A percentile compares a stretch with the other conserved stretches of the same genome.
phyloP scores from a whole-genome alignment of 306 rosid species.

The Quercus engelmannii region DNA sequence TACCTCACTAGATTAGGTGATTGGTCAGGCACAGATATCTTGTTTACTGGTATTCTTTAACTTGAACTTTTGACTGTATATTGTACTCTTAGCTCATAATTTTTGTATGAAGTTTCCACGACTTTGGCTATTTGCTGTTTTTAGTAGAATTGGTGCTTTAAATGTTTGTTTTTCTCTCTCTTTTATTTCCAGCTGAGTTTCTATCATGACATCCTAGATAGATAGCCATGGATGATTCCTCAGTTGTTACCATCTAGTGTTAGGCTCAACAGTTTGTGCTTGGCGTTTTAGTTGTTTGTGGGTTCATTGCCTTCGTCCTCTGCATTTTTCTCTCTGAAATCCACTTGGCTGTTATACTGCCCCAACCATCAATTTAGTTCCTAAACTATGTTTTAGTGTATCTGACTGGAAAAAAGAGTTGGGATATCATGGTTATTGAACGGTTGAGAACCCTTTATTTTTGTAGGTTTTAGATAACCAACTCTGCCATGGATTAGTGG shows the following conservation, averaged over 20 bases:
- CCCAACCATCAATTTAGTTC: too few relatives aligned
- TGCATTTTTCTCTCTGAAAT: too few relatives aligned
- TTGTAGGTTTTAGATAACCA: too few relatives aligned
- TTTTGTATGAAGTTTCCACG: background rate
- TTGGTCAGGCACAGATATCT: background rate
- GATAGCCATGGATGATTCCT: background rate
- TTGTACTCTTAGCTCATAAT: background rate
- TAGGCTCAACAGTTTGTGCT: background rate
- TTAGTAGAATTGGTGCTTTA: background rate
- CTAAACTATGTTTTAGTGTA: too few relatives aligned
- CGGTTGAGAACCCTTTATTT: too few relatives aligned
- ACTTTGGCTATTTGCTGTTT: background rate
- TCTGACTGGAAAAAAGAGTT: too few relatives aligned
- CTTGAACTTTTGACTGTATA: background rate
- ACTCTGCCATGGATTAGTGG: too few relatives aligned
- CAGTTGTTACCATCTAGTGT: background rate
- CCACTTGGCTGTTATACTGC: too few relatives aligned
- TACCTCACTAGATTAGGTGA: slow-evolving; percentile 9
- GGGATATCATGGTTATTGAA: too few relatives aligned
- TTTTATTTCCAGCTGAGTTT: background rate
- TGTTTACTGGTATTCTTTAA: background rate
- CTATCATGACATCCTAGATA: background rate
- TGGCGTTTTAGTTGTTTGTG: background rate
- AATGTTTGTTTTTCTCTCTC: background rate
- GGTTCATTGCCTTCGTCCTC: background rate